Conservation (phyloP, 2,329 filamentous ascomycete genomes). For the Hymenoscyphus scutula region DNA sequence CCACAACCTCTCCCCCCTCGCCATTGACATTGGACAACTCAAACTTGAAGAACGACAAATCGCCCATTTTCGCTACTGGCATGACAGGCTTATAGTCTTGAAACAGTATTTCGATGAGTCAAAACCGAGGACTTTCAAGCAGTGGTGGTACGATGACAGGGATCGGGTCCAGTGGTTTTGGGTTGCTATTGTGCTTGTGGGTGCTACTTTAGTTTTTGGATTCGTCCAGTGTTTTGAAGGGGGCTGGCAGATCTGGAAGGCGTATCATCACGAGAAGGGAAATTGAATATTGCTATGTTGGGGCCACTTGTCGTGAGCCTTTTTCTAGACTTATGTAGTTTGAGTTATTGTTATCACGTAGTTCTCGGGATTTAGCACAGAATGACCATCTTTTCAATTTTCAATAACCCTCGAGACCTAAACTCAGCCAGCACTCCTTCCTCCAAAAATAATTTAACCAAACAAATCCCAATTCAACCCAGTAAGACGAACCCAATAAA, state of each 20-base stretch:
- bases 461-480: background rate
- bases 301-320: too few species aligned
- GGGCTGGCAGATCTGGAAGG: conserved; percentile 39
- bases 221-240: conserved; percentile 43
- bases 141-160: conserved; percentile 45
- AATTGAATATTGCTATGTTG: background rate
- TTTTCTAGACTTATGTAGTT: too few species aligned
- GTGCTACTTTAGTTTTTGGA: conserved; percentile 34
- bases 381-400: background rate
- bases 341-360: too few species aligned
- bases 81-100: conserved; percentile 42
- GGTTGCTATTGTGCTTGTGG: conserved; percentile 14
- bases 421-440: background rate
- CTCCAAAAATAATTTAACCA: background rate
- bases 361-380: background rate
- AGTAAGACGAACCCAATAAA: too few species aligned
- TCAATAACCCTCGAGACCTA: too few species aligned
- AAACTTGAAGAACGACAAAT: conserved; percentile 37
- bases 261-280: conserved; percentile 2
- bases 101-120: conserved; percentile 44
- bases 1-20: conserved; percentile 32
- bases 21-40: conserved; percentile 35
- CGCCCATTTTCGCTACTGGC: conserved; percentile 41
- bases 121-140: conserved; percentile 36
- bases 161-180: conserved; percentile 42